phyloP scores from a whole-genome alignment of 495 filamentous ascomycete species.

The Penicilliopsis zonata region DNA sequence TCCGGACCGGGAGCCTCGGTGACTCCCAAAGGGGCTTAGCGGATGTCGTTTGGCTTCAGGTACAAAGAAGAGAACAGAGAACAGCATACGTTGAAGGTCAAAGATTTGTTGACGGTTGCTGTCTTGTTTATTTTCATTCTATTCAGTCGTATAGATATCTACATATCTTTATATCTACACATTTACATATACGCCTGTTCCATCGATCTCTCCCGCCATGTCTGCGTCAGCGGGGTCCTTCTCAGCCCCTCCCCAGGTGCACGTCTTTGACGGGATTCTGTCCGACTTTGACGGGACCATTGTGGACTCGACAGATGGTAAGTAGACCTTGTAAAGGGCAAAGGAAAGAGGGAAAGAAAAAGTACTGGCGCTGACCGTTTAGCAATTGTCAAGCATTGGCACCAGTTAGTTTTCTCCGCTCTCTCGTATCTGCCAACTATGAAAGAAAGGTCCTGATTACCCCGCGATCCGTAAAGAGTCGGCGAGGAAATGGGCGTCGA shows the following conservation, averaged over 20 bases:
- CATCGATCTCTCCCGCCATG: constrained; percentile 20
- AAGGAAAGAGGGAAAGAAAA: no score
- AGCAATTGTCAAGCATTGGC: constrained; percentile 93
- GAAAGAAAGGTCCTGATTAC: not conserved
- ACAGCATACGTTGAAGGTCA: no score
- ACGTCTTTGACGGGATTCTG: constrained; percentile 64
- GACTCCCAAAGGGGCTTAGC: no score
- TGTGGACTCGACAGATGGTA: constrained; percentile 34
- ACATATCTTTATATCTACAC: no score
- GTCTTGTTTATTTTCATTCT: constrained; percentile 1
- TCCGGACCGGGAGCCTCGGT: constrained; percentile 16
- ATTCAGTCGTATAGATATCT: no score
- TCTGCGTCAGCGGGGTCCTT: constrained; percentile 30
- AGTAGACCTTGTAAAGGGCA: constrained; percentile 3
- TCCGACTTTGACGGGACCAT: constrained; percentile 81
- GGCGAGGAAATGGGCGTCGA: constrained; percentile 74
- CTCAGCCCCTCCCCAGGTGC: constrained; percentile 44
- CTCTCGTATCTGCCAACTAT: not conserved
- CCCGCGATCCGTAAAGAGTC: constrained; percentile 39
- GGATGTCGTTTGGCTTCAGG: no score
- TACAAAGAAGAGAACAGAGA: no score
- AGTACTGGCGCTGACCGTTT: not conserved
- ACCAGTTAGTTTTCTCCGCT: constrained; percentile 41
- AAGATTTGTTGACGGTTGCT: no score
- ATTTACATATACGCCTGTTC: no score